These are phyloP conservation scores for Magnolia officinalis DNA, from an alignment of 164 flowering plant genomes.

Conservation along the genomic window DNA sequence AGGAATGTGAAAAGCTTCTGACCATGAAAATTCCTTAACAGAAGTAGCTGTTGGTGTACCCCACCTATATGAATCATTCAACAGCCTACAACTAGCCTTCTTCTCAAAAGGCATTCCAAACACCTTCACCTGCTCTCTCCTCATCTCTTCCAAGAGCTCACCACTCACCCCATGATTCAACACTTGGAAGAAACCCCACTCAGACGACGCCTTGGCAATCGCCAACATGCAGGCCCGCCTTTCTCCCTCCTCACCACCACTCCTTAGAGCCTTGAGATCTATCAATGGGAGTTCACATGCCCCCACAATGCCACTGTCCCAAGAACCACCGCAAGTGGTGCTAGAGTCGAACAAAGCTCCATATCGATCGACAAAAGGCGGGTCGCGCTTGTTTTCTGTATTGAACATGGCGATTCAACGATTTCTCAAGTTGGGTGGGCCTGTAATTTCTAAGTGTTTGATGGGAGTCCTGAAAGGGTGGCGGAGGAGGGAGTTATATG, in stretches of 20 bases:
- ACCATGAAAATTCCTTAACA: conserved; percentile 62
- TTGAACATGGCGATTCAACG: conserved; percentile 15
- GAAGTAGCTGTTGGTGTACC: conserved; percentile 62
- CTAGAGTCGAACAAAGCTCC: conserved; percentile 19
- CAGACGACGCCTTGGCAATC: conserved; percentile 51
- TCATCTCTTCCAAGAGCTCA: conserved; percentile 50
- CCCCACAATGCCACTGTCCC: conserved; percentile 10
- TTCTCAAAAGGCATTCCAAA: conserved; percentile 55
- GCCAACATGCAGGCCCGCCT: conserved; percentile 29
- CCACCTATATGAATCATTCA: conserved; percentile 69
- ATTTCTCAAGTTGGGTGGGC: not conserved
- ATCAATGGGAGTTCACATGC: conserved; percentile 65
- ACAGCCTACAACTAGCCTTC: conserved; percentile 38
- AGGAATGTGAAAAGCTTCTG: conserved; percentile 78
- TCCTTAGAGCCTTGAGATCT: conserved; percentile 42
- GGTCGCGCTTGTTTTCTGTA: conserved; percentile 26
- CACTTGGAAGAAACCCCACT: conserved; percentile 91
- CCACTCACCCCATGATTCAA: conserved; percentile 68
- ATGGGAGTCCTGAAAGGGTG: not conserved
- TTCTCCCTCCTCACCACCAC: conserved; percentile 21
- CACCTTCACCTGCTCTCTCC: conserved; percentile 58
- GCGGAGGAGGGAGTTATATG: conserved; percentile 15
- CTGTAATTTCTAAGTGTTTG: not conserved
- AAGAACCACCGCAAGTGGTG: not conserved
- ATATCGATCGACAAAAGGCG: conserved; percentile 46